These are phyloP conservation scores for Lentinus tigrinus DNA, from an alignment of 768 basidiomycete species.

Conservation along the genomic window DNA sequence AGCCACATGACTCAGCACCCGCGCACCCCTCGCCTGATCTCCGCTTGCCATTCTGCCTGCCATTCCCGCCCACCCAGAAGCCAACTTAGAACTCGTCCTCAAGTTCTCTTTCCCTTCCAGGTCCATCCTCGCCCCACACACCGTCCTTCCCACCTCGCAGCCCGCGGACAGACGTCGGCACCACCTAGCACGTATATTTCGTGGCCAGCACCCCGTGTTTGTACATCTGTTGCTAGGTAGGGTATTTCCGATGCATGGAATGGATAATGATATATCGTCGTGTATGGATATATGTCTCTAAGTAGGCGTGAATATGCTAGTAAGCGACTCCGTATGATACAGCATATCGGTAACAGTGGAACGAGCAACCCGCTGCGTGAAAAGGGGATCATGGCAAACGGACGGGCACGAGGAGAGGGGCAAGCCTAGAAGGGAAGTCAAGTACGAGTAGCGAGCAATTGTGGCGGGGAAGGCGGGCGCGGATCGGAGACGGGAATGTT, in stretches of 20 bases:
- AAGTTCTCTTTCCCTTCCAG: not conserved
- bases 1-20: not conserved
- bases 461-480: not conserved
- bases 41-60: not conserved
- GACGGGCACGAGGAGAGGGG: not conserved
- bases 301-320: slow-evolving; percentile 17
- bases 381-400: not conserved
- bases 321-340: slow-evolving; percentile 20
- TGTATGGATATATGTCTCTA: slow-evolving; percentile 23
- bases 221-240: not conserved
- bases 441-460: slow-evolving; percentile 9
- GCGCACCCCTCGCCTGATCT: not conserved
- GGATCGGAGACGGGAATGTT: not conserved
- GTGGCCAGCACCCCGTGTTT: not conserved
- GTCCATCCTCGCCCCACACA: not conserved
- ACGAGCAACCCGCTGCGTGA: not conserved
- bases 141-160: not conserved
- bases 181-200: not conserved
- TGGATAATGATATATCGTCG: slow-evolving; percentile 22
- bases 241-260: not conserved
- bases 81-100: not conserved
- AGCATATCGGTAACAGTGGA: not conserved
- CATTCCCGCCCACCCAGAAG: slow-evolving; percentile 2
- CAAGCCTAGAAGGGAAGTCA: not conserved
- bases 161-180: not conserved